Conservation (phyloP, 2,329 filamentous ascomycete genomes). For the Pyricularia pennisetigena region DNA sequence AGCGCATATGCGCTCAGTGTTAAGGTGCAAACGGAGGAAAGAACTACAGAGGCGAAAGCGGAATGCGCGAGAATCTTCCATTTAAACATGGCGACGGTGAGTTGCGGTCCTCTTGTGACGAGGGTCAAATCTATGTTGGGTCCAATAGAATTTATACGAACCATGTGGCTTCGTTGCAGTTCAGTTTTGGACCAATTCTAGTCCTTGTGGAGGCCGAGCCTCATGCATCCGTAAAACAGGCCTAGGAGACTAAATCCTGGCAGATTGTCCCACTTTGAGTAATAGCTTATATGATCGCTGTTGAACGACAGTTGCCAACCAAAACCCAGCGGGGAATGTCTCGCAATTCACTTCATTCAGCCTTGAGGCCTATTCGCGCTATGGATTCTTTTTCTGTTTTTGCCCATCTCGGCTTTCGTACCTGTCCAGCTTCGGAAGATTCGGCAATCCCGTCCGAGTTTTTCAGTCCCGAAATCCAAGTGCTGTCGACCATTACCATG, state of each 20-base stretch:
- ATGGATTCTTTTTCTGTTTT: not conserved
- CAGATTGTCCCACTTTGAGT: not conserved
- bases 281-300: not conserved
- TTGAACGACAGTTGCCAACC: not conserved
- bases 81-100: not conserved
- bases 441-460: not conserved
- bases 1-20: not conserved
- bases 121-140: not conserved
- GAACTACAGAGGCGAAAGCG: not conserved
- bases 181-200: not conserved
- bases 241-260: not conserved
- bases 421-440: not conserved
- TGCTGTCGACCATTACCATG: not conserved
- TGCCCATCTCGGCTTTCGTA: not conserved
- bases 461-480: not conserved
- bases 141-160: not conserved
- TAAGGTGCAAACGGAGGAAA: not conserved
- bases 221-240: not conserved
- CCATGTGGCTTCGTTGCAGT: not conserved
- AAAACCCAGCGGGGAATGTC: not conserved
- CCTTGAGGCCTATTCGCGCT: not conserved
- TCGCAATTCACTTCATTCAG: not conserved
- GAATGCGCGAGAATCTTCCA: not conserved
- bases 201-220: not conserved
- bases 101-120: not conserved